Conservation (phyloP, 2,329 filamentous ascomycete genomes). For the Didymosphaeria variabile region DNA sequence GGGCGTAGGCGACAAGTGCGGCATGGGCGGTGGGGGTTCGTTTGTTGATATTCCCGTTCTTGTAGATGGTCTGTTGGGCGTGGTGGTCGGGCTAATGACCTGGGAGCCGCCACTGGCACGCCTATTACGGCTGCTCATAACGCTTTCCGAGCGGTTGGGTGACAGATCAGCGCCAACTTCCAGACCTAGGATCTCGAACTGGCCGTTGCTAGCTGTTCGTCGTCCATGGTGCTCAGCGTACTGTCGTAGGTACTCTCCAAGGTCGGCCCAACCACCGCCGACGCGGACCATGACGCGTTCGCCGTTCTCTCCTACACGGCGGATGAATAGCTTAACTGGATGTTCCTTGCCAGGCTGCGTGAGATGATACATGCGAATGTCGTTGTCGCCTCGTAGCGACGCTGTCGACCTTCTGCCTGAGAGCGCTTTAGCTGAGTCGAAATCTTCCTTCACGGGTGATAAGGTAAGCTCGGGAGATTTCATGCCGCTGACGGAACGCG, state of each 20-base stretch:
- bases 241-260: slow-evolving; percentile 92
- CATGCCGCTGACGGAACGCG: slow-evolving; percentile 42
- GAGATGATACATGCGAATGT: slow-evolving; percentile 92
- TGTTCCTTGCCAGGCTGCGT: slow-evolving; percentile 83
- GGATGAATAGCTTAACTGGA: slow-evolving; percentile 93
- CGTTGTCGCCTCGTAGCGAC: slow-evolving; percentile 54
- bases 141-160: slow-evolving; percentile 39
- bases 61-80: slow-evolving; percentile 35
- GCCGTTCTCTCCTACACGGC: slow-evolving; percentile 86
- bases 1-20: slow-evolving; percentile 33
- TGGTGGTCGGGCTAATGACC: slow-evolving; percentile 35
- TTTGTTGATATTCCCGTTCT: slow-evolving; percentile 27
- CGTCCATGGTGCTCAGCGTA: slow-evolving; percentile 92
- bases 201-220: slow-evolving; percentile 65
- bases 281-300: slow-evolving; percentile 98
- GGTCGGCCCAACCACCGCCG: slow-evolving; percentile 96
- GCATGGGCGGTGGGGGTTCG: slow-evolving; percentile 36
- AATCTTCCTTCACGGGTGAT: slow-evolving; percentile 48
- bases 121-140: slow-evolving; percentile 36
- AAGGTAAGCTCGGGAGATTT: slow-evolving; percentile 49
- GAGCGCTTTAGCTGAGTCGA: slow-evolving; percentile 33
- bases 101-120: slow-evolving; percentile 34
- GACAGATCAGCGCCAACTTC: slow-evolving; percentile 41
- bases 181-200: slow-evolving; percentile 65
- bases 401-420: slow-evolving; percentile 42